Conservation (phyloP, 2,329 filamentous ascomycete genomes). For the Xylaria sp. region DNA sequence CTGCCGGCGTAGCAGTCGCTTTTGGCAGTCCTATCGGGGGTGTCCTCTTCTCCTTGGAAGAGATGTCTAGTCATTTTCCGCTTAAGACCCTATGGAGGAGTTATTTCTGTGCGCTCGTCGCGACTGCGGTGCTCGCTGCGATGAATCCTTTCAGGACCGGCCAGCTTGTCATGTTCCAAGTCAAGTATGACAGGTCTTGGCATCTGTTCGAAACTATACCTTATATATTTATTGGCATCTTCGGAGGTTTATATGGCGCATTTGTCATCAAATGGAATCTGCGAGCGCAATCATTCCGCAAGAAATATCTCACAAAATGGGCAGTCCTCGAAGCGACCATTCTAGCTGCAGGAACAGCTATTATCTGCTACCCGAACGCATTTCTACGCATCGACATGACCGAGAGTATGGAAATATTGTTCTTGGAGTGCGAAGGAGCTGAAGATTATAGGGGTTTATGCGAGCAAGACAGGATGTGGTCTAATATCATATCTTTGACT, state of each 20-base stretch:
- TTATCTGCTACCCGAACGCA: slow-evolving; percentile 96
- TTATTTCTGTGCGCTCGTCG: slow-evolving; percentile 96
- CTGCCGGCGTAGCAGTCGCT: slow-evolving; percentile 92
- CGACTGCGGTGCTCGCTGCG: slow-evolving; percentile 86
- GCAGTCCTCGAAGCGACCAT: slow-evolving; percentile 86
- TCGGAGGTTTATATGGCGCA: slow-evolving; percentile 93
- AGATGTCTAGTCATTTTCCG: slow-evolving; percentile 96
- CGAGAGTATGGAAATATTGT: slow-evolving; percentile 98
- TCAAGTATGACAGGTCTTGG: slow-evolving; percentile 94
- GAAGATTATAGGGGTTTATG: slow-evolving; percentile 92
- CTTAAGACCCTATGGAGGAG: slow-evolving; percentile 98
- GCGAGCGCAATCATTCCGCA: slow-evolving; percentile 87
- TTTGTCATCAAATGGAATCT: slow-evolving; percentile 99
- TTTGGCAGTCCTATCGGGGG: slow-evolving; percentile 98
- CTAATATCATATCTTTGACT: slow-evolving; percentile 78
- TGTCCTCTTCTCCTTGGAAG: slow-evolving; percentile 94
- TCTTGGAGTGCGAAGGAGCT: slow-evolving; percentile 87
- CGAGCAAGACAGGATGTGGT: slow-evolving; percentile 75
- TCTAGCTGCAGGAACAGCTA: slow-evolving; percentile 80
- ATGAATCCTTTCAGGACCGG: slow-evolving; percentile 99
- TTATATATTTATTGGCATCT: slow-evolving; percentile 88
- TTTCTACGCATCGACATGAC: slow-evolving; percentile 98
- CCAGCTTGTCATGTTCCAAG: slow-evolving; percentile 98
- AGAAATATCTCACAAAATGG: slow-evolving; percentile 85
- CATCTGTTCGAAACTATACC: slow-evolving; percentile 97